A percentile compares a stretch with the other conserved stretches of the same genome.
Conservation (phyloP, 1,284 basidiomycete genomes). For the Rugosomyces carneus region DNA sequence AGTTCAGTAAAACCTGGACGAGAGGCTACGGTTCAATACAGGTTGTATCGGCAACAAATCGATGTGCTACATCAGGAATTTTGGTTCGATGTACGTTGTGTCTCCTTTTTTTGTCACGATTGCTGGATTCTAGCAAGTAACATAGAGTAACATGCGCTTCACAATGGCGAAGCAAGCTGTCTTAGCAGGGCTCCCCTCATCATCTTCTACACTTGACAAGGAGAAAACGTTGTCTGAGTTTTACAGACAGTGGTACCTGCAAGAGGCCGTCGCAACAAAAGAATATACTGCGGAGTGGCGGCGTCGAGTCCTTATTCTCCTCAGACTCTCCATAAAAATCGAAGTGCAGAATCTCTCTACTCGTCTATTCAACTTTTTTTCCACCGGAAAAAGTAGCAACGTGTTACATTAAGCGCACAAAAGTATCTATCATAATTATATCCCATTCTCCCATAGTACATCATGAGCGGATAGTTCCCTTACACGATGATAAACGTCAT, state of each 20-base stretch:
- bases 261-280: conserved; percentile 51
- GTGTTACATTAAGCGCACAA: neutral
- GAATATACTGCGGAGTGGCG: conserved; percentile 61
- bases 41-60: conserved; percentile 58
- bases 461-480: conserved; percentile 52
- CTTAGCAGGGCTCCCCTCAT: conserved; percentile 48
- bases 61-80: conserved; percentile 70
- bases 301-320: conserved; percentile 47
- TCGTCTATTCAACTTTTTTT: conserved; percentile 18
- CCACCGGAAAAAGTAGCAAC: conserved; percentile 3
- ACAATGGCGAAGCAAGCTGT: conserved; percentile 55
- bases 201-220: conserved; percentile 43
- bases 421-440: neutral
- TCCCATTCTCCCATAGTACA: conserved; percentile 26
- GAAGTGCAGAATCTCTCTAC: conserved; percentile 36
- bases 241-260: conserved; percentile 63
- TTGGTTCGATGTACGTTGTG: conserved; percentile 61
- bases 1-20: conserved; percentile 25
- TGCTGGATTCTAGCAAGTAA: conserved; percentile 2
- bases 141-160: conserved; percentile 68
- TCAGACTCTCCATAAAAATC: conserved; percentile 48
- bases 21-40: conserved; percentile 58
- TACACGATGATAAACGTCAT: conserved; percentile 54
- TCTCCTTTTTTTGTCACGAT: neutral
- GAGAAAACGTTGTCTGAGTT: conserved; percentile 66